phyloP scores from a whole-genome alignment of 1,284 basidiomycete species.

The Cryptococcus sp. region DNA sequence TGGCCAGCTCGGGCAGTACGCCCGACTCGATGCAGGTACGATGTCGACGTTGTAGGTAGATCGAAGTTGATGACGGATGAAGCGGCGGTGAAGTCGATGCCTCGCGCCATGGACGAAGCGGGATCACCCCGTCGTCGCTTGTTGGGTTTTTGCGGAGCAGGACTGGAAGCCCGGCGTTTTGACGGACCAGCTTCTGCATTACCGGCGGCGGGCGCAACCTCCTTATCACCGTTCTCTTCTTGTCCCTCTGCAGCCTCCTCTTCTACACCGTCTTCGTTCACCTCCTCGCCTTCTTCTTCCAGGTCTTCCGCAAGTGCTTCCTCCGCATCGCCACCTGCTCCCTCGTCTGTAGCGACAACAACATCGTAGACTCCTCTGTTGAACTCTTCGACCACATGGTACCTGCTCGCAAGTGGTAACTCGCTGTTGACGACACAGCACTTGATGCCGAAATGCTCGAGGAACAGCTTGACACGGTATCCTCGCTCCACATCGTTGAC shows the following conservation, averaged over 20 bases:
- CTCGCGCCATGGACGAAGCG: conserved; percentile 93
- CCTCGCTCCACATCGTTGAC: conserved; percentile 96
- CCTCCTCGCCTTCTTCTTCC: conserved; percentile 19
- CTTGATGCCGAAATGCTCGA: conserved; percentile 97
- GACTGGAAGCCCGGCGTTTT: conserved; percentile 13
- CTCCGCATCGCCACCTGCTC: conserved; percentile 60
- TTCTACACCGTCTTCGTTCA: conserved; percentile 18
- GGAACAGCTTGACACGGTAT: conserved; percentile 76
- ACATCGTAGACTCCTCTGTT: conserved; percentile 99
- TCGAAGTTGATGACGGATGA: conserved; percentile 99
- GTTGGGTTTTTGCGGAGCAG: conserved; percentile 11
- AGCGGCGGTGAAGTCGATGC: conserved; percentile 96
- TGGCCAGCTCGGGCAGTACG: conserved; percentile 94
- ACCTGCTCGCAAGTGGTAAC: conserved; percentile 91
- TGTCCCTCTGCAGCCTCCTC: conserved; percentile 26
- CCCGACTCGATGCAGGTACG: conserved; percentile 95
- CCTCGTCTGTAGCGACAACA: conserved; percentile 96
- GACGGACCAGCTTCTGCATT: conserved; percentile 31
- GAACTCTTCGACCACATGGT: conserved; percentile 97
- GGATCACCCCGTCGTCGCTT: conserved; percentile 58
- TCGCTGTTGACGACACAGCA: conserved; percentile 96
- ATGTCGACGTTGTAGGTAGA: conserved; percentile 80
- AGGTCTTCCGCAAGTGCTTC: conserved; percentile 53
- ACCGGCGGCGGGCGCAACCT: conserved; percentile 4
- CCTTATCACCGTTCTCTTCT: conserved; percentile 13